Percentiles rank a stretch among this genome's conserved stretches.
phyloP scores from a whole-genome alignment of 257 asterid species.

The Apocynum venetum region DNA sequence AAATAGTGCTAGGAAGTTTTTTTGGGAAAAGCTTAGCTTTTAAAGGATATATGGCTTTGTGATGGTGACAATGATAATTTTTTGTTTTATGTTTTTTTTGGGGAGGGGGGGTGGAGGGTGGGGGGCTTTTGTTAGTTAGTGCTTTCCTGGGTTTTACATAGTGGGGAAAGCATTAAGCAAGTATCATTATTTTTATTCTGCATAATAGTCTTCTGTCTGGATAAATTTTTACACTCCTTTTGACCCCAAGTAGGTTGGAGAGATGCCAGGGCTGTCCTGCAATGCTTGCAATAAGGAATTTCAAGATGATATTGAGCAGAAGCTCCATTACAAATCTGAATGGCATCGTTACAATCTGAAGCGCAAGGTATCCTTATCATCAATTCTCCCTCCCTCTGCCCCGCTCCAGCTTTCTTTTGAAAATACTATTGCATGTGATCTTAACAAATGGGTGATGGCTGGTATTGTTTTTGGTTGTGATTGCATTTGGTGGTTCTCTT shows the following conservation, averaged over 20 bases:
- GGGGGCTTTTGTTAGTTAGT: background rate
- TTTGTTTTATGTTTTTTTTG: background rate
- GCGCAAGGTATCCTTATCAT: constrained; percentile 62
- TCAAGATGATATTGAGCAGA: constrained; percentile 60
- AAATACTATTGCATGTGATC: background rate
- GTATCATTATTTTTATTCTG: background rate
- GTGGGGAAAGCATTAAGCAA: background rate
- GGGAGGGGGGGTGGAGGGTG: background rate
- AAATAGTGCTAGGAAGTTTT: background rate
- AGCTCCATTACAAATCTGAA: constrained; percentile 87
- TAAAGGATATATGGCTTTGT: too few species aligned
- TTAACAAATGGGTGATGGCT: background rate
- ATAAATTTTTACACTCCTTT: background rate
- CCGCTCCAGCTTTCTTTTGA: background rate
- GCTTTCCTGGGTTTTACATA: background rate
- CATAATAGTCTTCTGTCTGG: background rate
- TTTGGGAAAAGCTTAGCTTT: background rate
- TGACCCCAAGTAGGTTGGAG: background rate
- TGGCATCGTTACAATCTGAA: constrained; percentile 99
- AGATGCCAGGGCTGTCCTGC: constrained; percentile 54
- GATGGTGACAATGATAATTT: too few species aligned
- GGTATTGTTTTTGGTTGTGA: background rate
- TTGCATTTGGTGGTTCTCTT: background rate
- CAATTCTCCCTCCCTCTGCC: background rate
- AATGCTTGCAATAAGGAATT: constrained; percentile 88